Evolutionary conservation across 2,329 filamentous ascomycete species (phyloP).

Genomic region (Pestalotiopsis sp.): DNA sequence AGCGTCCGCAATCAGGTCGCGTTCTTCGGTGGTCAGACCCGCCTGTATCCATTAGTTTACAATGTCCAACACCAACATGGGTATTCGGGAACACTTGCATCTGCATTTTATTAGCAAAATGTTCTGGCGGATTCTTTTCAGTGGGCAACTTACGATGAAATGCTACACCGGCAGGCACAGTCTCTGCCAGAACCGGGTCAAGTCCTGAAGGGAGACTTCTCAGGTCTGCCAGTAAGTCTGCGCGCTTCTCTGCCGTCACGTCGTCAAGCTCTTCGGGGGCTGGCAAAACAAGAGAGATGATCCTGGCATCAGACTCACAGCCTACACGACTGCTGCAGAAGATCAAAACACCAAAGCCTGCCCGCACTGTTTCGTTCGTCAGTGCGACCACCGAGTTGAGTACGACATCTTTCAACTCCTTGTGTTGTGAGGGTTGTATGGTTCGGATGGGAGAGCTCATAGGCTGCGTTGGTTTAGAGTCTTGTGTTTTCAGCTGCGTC

Average conservation of each 20-base stretch:
- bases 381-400: slow-evolving; percentile 73
- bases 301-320: slow-evolving; percentile 69
- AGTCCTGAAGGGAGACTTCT: slow-evolving; percentile 67
- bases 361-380: slow-evolving; percentile 67
- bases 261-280: slow-evolving; percentile 45
- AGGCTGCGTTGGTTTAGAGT: slow-evolving; percentile 35
- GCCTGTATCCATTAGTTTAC: slow-evolving; percentile 45
- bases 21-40: slow-evolving; percentile 74
- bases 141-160: slow-evolving; percentile 66
- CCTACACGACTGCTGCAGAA: slow-evolving; percentile 72
- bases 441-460: slow-evolving; percentile 42
- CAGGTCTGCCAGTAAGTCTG: slow-evolving; percentile 68
- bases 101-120: not conserved
- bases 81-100: not conserved
- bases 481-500: slow-evolving; percentile 45
- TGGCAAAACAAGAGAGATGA: slow-evolving; percentile 70
- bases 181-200: slow-evolving; percentile 66
- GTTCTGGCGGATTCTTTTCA: not conserved
- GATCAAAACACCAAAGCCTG: slow-evolving; percentile 71
- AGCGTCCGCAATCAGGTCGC: slow-evolving; percentile 70
- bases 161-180: slow-evolving; percentile 67
- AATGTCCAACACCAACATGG: not conserved
- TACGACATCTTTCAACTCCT: slow-evolving; percentile 65
- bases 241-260: slow-evolving; percentile 56
- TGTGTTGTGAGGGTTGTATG: slow-evolving; percentile 59